Base-by-base conservation (phyloP, 495 filamentous ascomycete genomes). In the Baudoinia panamericana region DNA sequence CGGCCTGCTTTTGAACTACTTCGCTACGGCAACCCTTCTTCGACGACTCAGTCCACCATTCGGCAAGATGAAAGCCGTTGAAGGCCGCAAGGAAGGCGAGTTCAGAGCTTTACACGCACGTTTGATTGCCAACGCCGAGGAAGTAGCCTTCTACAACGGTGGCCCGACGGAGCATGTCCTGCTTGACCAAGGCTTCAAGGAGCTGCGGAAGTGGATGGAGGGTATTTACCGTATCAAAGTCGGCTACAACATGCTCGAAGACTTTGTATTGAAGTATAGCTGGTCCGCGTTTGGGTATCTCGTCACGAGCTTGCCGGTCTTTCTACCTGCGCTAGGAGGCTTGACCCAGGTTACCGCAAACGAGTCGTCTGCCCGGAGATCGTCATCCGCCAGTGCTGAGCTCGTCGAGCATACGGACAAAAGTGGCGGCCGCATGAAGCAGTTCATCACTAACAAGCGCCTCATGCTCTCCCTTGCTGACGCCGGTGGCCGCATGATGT, bases 371-470 rank as follows among this genome's bases (percentile, higher is more conserved):
- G 15, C 45, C 10, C n/a, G 0, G 16, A 4, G 39, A 15, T 10
- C 13, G n/a, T 22, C 16, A 8, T 7, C 17, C 16, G 33, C 26
- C 3, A 2, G 16, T 2, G 23, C 25, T 10, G 23, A 28, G 26
- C 26, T 19, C 2, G 12, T 34, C 31, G 13, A 34, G 4, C 5
- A 32, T 3, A 30, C 6, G 12, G 17, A 42, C 9, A n/a, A 16
- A n/a, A 34, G 93, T 56, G 73, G 78, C 24, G 70, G 72, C 41
- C 81, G 92, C 22, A 96, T 95, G 88, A 86, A 88, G 64, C 79
- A 88, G n/a, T 99, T 99, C 61, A 93, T 99, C 62, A 95, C 90
- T 12, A 99, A 99, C 61, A 95, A 96, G 60, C 80, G 92, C 1
- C 73, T 99, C 39, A 96, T 99, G 92, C 73, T 99, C 20, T 95